Base-by-base conservation (phyloP, 139 green algal species). In the Chlamydomonas sp. region DNA sequence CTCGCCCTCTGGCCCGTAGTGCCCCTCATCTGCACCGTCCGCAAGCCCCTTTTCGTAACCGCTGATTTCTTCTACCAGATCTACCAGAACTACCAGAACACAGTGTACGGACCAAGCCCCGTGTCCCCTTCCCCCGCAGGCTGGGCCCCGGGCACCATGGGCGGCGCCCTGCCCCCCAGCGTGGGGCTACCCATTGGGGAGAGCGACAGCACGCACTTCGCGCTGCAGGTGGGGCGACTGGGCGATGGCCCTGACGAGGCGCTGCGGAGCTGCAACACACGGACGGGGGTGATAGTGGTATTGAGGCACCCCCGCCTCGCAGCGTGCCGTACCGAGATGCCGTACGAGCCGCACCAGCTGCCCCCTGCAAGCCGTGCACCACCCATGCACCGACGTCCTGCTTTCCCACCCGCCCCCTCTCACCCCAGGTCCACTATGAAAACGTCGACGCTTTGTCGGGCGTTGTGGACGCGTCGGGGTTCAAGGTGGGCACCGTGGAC, bases 341-440 rank as follows among this genome's bases (percentile, higher is more conserved):
- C 12, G 67, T 72, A 18, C 5, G 67, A 72, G 31, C 31, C 31
- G 31, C 31, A 49, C 31, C 31, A 49, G 31, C 31, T 49, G 31
- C 31, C 31, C 31, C 31, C 31, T 49, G 31, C 31, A 49, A 49
- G 31, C 31, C 31, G 31, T 49, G 31, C 74, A 59, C 49, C 49
- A 62, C 2, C 1, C 74, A 5, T 1, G 2, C 57, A 9, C 31
- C 31, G 31, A 5, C 17, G 31, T 31, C 31, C 18, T 2, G 31
- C 74, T 16, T 2, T 1, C 10, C 49, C 74, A 5, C 49, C 1
- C 12, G 49, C 74, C n/a, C 74, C 49, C 49, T 16, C 49, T 5
- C 74, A 49, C 12, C 12, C 14, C 72, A 87, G 83, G 73, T 87
- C 2, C 83, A 87, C 67, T 87, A 87, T 73, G 80, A 87, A 72